Percentiles rank a stretch among this genome's conserved stretches.
Conservation (phyloP, 2,329 filamentous ascomycete genomes). For the Penicillium sp. region DNA sequence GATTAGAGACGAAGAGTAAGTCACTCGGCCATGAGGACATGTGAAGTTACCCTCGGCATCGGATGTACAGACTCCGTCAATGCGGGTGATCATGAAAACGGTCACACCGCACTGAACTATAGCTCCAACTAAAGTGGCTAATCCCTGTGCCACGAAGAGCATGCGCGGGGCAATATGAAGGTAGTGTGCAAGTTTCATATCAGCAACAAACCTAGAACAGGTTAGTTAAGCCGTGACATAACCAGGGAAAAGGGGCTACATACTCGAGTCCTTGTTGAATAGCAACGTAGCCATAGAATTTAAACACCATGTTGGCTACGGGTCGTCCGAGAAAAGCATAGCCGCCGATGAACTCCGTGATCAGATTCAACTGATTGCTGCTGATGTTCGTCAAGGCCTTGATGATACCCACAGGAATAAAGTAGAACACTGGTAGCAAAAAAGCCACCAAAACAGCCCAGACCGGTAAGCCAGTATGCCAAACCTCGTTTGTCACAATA, state of each 20-base stretch:
- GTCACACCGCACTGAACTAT: conserved; percentile 53
- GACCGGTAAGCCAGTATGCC: conserved; percentile 47
- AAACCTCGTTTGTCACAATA: conserved; percentile 43
- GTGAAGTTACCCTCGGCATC: conserved; percentile 61
- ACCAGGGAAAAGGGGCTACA: neutral
- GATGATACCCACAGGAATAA: conserved; percentile 51
- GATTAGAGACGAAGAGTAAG: conserved; percentile 69
- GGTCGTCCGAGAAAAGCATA: conserved; percentile 50
- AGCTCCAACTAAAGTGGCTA: conserved; percentile 52
- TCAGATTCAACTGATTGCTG: conserved; percentile 50
- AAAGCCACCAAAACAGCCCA: conserved; percentile 50
- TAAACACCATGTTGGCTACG: conserved; percentile 63
- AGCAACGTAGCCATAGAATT: conserved; percentile 69
- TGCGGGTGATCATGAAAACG: conserved; percentile 50
- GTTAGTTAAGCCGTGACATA: neutral
- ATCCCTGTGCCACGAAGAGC: conserved; percentile 53
- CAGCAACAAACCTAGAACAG: conserved; percentile 60
- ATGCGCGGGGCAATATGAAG: conserved; percentile 49
- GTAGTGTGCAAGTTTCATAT: conserved; percentile 63
- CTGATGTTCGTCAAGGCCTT: conserved; percentile 52
- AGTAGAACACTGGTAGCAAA: conserved; percentile 47
- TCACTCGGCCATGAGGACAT: conserved; percentile 59
- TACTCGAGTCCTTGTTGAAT: conserved; percentile 62
- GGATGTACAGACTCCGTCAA: conserved; percentile 52
- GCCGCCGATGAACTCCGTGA: conserved; percentile 52